Conservation (phyloP, 495 filamentous ascomycete genomes). For the Bryoglossum gracile region DNA sequence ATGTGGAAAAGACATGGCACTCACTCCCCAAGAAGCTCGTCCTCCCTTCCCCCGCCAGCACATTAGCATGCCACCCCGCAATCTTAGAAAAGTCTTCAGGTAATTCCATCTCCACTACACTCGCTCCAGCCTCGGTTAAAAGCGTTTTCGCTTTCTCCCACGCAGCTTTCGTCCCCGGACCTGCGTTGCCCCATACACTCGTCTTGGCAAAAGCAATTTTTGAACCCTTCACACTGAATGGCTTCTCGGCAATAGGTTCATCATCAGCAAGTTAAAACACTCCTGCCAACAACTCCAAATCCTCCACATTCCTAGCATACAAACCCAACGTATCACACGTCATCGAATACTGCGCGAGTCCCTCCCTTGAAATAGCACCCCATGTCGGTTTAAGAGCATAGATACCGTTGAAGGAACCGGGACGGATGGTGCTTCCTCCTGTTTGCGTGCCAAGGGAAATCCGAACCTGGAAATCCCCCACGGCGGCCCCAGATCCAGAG, state of each 20-base stretch:
- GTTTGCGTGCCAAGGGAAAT: constrained; percentile 45
- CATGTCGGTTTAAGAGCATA: constrained; percentile 50
- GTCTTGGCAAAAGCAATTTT: constrained; percentile 44
- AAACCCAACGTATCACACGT: constrained; percentile 48
- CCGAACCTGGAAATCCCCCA: constrained; percentile 42
- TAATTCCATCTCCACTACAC: constrained; percentile 40
- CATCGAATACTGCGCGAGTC: constrained; percentile 38
- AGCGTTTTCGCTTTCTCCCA: constrained; percentile 34
- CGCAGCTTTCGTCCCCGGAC: constrained; percentile 37
- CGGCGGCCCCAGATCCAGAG: constrained; percentile 44
- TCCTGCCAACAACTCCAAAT: constrained; percentile 42
- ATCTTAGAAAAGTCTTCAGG: constrained; percentile 37
- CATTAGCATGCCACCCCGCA: constrained; percentile 33
- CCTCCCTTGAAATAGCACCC: constrained; percentile 47
- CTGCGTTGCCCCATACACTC: constrained; percentile 39
- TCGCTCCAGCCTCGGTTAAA: constrained; percentile 34
- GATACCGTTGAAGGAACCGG: constrained; percentile 47
- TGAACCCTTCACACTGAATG: constrained; percentile 32
- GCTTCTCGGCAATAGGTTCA: constrained; percentile 14
- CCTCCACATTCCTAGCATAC: constrained; percentile 40
- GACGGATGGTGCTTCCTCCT: constrained; percentile 42
- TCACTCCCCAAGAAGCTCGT: constrained; percentile 33
- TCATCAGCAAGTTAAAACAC: constrained; percentile 44
- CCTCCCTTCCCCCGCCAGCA: constrained; percentile 36
- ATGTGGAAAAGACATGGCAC: background rate